Evolutionary conservation across 1,139 yeast genomes (phyloP), one percentile per base, ranked within the genome.

Genomic region (Suhomyces atakaporum): DNA sequence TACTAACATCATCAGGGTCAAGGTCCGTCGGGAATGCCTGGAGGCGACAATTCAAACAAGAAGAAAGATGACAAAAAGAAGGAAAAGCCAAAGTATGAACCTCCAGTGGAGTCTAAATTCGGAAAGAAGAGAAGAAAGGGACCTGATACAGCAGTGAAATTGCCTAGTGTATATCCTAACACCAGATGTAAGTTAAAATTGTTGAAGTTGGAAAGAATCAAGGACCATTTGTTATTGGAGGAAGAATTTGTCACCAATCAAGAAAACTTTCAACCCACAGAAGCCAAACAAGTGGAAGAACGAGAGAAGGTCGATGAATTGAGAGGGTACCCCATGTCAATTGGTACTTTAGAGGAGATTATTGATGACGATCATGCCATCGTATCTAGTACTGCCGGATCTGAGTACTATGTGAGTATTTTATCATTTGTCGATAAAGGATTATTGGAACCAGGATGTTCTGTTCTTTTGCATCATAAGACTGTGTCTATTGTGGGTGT

Each of bases 331-430:
- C 99, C 99, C 39, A 84, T 92, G 88, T 84, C 96, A 27, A 87
- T 94, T 43, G 99, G 99, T 31, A 89, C 96, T 3, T 73, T 92
- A 54, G 98, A 92, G 59, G 99, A 92, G 66, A 86, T 94, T 43
- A 88, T 92, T 50, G 98, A 92, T 59, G 98, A 92, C 62, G 98
- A 92, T 60, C 98, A 94, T 63, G 99, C 98, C 14, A 94, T 92
- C 69, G 97, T 92, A 29, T 88, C 97, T 25, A 82, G 95, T 38
- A 83, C 96, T 4, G 88, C 96, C 9, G 97, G 97, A 18, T 95
- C 97, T 6, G 98, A 94, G 64, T 94, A 90, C 63, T 92, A 92
- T 58, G 99, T 92, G 24, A 83, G 96, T 7, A 92, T 92, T 47
- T 73, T 94, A 66, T 88, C 97, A n/a, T 92, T 92, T 73, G 98